phyloP scores from a whole-genome alignment of 371 early-diverging fungal species.

The Apophysomyces sp. region DNA sequence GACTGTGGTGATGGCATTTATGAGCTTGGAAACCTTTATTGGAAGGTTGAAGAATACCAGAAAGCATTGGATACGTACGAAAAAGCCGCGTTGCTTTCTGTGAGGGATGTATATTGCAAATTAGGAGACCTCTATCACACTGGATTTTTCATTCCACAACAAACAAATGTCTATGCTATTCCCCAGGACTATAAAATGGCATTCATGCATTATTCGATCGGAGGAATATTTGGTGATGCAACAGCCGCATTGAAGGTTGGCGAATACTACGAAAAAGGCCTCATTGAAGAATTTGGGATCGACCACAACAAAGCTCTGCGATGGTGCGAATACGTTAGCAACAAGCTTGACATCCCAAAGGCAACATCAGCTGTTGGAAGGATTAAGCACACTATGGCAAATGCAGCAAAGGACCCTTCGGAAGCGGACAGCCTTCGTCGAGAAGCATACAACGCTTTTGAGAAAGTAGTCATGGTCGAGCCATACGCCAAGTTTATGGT shows the following conservation, averaged over 20 bases:
- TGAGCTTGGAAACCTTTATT: background rate
- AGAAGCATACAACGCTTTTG: slow-evolving; percentile 15
- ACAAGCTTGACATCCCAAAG: too few species aligned
- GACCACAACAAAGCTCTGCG: too few species aligned
- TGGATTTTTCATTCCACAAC: background rate
- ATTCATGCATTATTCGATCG: background rate
- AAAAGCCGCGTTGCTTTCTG: background rate
- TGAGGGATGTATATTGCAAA: background rate
- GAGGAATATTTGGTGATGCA: background rate
- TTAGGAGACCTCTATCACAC: background rate
- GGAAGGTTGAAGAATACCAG: background rate
- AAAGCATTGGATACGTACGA: too few species aligned
- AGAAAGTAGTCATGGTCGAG: background rate
- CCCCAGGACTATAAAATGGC: background rate
- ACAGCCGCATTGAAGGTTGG: too few species aligned
- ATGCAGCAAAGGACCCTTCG: background rate
- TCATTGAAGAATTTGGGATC: too few species aligned
- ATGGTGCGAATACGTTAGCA: too few species aligned
- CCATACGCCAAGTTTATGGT: slow-evolving; percentile 13
- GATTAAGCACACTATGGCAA: too few species aligned
- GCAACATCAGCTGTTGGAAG: too few species aligned
- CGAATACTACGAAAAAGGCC: too few species aligned
- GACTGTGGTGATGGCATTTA: background rate
- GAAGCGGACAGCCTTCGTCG: background rate
- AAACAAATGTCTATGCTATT: background rate